Evolutionary conservation across 352 stramenopile species (phyloP), one percentile per base, ranked within the genome.

Genomic region (Phytophthora cactorum): DNA sequence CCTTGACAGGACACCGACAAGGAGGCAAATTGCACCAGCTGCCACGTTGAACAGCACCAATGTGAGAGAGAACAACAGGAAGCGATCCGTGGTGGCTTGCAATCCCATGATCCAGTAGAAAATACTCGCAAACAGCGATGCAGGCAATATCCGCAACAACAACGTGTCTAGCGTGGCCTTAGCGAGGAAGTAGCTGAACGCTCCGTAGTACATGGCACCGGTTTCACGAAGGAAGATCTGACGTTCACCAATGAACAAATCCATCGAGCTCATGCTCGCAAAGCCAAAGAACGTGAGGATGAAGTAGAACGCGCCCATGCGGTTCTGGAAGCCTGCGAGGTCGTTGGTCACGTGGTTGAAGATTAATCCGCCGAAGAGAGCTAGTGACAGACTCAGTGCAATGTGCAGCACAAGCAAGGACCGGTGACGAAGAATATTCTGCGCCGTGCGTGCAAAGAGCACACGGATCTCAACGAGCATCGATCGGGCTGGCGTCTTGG

Each of bases 81-180:
- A 96, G 59, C 81, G 82, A 28, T 63, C 59, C 7, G 82, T 59
- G 27, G 74, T 78, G 4, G 82, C 59, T 68, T 94, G 83, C 4
- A 96, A 74, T 0, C 85, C 86, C 85, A 96, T 96, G 64, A 96
- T 79, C 77, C 84, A 91, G 74, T 96, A 96, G 52, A 95, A 94
- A 58, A 96, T 92, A 27, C 79, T 86, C n/a, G 82, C 76, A 72
- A 95, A 96, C 41, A 92, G 59, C 17, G 85, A 80, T 15, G 86
- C 82, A 1, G 88, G 88, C 22, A 96, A 51, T 32, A 96, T 66
- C 15, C 88, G 82, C 32, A 96, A 75, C 39, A 93, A 71, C 28
- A 93, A 54, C n/a, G 87, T 81, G 55, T 95, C 88, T 22, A 93
- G 66, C 32, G 77, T 76, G 15, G 82, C 79, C 65, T 95, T 95